Percentiles rank a stretch among this genome's conserved stretches.
These are phyloP conservation scores for Trichomonas gallinae DNA, from an alignment of 208 protist genomes.

Conservation along the genomic window DNA sequence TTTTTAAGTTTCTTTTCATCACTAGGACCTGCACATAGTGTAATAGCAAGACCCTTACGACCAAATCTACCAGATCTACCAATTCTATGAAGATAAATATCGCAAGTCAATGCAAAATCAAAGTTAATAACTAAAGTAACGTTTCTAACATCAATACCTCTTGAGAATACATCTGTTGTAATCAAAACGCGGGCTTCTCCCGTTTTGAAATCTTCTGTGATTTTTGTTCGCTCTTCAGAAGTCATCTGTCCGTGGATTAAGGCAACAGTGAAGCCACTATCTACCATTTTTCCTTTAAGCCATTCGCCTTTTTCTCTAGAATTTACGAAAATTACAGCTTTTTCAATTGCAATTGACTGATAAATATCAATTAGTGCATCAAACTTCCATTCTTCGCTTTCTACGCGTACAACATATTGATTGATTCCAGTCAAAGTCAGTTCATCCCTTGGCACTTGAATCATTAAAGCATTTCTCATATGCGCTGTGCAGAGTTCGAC, in stretches of 20 bases:
- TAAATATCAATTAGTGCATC: constrained; percentile 80
- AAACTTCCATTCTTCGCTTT: constrained; percentile 86
- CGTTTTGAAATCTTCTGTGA: constrained; percentile 78
- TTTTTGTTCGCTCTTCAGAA: constrained; percentile 76
- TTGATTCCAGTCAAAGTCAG: constrained; percentile 66
- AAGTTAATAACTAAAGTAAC: constrained; percentile 91
- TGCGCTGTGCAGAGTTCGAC: constrained; percentile 89
- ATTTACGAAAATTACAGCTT: constrained; percentile 86
- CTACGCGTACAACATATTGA: constrained; percentile 87
- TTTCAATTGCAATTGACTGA: constrained; percentile 60
- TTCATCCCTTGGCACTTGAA: constrained; percentile 89
- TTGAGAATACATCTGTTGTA: constrained; percentile 58
- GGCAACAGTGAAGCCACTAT: constrained; percentile 60
- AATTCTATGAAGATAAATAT: constrained; percentile 57
- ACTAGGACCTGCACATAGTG: constrained; percentile 74
- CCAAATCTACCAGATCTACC: constrained; percentile 70
- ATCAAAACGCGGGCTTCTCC: constrained; percentile 83
- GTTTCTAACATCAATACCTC: constrained; percentile 73
- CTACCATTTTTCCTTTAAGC: constrained; percentile 72
- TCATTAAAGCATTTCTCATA: constrained; percentile 85
- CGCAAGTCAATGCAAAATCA: constrained; percentile 72
- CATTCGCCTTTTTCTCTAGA: constrained; percentile 77
- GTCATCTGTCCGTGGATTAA: constrained; percentile 65
- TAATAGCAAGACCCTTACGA: constrained; percentile 86
- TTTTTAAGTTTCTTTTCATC: constrained; percentile 27